Evolutionary conservation across 176 grass and related monocot genomes (phyloP).

Genomic region (Lolium rigidum): DNA sequence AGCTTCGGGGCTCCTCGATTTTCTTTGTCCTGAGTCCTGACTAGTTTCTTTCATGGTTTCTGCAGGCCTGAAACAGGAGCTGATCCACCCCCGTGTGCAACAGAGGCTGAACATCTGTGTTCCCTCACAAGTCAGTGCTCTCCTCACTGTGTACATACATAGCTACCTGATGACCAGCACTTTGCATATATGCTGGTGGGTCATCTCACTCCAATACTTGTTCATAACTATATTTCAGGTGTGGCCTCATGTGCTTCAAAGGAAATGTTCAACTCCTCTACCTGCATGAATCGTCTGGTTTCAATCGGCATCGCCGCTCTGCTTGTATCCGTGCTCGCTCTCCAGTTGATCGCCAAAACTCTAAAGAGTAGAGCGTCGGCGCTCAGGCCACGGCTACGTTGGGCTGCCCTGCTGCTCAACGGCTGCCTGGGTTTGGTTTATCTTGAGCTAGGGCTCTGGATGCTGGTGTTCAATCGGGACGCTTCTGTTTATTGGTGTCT

Average conservation of each 20-base stretch:
- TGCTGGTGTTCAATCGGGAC: slow-evolving; percentile 42
- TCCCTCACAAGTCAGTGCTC: slow-evolving; percentile 39
- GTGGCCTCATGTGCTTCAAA: slow-evolving; percentile 29
- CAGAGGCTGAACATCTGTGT: slow-evolving; percentile 34
- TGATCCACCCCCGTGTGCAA: background rate
- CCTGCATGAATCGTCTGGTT: slow-evolving; percentile 70
- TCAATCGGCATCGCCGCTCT: background rate
- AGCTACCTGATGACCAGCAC: background rate
- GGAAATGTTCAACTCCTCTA: slow-evolving; percentile 50
- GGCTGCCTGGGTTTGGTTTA: slow-evolving; percentile 56
- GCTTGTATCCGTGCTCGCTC: slow-evolving; percentile 24
- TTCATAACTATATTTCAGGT: background rate
- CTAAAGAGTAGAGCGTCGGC: background rate
- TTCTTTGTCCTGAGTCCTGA: no score
- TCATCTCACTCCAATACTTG: no score
- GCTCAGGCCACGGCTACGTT: slow-evolving; percentile 33
- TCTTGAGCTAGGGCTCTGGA: slow-evolving; percentile 57
- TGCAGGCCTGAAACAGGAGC: background rate
- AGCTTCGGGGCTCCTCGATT: no score
- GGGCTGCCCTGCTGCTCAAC: slow-evolving; percentile 33
- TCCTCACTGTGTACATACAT: background rate
- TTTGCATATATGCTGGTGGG: no score
- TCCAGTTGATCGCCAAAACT: slow-evolving; percentile 60
- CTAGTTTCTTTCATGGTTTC: background rate
- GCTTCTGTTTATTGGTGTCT: slow-evolving; percentile 54